Evolutionary conservation across 345 rosid genomes (phyloP).

Genomic region (Melastoma malabathricum): DNA sequence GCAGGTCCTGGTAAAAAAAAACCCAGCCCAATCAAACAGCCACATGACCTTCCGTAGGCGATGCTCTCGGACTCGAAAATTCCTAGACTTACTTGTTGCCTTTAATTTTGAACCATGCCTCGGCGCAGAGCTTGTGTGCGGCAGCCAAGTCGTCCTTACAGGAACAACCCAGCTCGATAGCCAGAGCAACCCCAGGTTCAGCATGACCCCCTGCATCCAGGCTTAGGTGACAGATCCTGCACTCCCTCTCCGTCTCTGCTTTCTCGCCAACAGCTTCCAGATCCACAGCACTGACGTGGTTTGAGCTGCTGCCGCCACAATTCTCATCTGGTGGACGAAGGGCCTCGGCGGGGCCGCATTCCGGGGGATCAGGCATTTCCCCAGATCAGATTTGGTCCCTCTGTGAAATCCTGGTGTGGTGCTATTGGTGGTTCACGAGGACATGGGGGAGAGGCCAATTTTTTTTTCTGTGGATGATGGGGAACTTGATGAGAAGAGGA

Average conservation of each 20-base stretch:
- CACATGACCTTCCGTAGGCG: background rate
- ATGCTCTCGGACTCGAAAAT: background rate
- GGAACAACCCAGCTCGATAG: conserved; percentile 29
- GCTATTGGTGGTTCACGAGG: too few relatives aligned
- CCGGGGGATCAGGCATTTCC: too few relatives aligned
- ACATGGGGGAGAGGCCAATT: too few relatives aligned
- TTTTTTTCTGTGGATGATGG: too few relatives aligned
- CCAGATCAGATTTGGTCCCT: too few relatives aligned
- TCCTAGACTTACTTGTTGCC: conserved; percentile 22
- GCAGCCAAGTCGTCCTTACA: conserved; percentile 35
- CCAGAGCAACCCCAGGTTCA: conserved; percentile 20
- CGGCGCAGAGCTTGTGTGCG: conserved; percentile 36
- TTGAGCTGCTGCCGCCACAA: too few relatives aligned
- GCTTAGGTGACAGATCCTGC: conserved; percentile 17
- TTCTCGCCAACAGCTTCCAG: conserved; percentile 4
- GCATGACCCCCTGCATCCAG: conserved; percentile 7
- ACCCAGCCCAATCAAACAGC: background rate
- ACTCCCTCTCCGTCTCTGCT: conserved; percentile 9
- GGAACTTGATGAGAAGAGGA: too few relatives aligned
- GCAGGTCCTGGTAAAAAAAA: conserved; percentile 41
- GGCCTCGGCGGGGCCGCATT: too few relatives aligned
- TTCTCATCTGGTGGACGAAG: too few relatives aligned
- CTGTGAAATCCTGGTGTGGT: too few relatives aligned
- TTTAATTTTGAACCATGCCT: conserved; percentile 37
- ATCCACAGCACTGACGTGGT: conserved; percentile 1